Base-by-base conservation (phyloP, 805 yeast species). In the Tetrapisispora namnaoensis region DNA sequence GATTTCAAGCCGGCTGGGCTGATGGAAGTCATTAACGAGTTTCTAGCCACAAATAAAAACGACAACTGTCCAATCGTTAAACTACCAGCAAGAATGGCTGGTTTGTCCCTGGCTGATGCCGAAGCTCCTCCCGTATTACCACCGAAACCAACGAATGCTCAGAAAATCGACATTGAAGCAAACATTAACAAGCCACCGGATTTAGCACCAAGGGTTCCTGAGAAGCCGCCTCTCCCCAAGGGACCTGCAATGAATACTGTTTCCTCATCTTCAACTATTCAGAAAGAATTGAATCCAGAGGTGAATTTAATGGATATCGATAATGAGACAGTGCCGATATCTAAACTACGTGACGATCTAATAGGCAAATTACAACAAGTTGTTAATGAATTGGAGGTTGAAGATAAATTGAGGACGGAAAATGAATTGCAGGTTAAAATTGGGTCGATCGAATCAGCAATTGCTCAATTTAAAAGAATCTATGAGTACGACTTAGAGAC, bases 381-480 rank as follows among this genome's bases (percentile, higher is more conserved):
- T 2, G n/a, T 61, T 11, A 51, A 47, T 17, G 41, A 50, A 35
- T 36, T 61, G 27, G 42, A 49, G 8, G 28, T 28, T 16, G 34
- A 42, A 20, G 62, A 57, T 42, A 39, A 30, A 38, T 21, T 32
- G 13, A 21, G 10, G 7, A 22, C 32, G 30, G 18, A 22, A 24
- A 22, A 13, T 22, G 42, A 39, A 14, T 22, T 16, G 24, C 6
- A 5, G 14, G 3, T 5, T 14, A 39, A 39, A 22, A 16, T 39
- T 9, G 16, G 4, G 2, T 42, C 59, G 18, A 60, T 74, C 32
- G 56, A 59, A 32, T 57, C 62, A 18, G 69, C 75, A 1, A 52
- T 66, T 32, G 59, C 56, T n/a, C 69, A 70, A 52, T 68, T 74
- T 44, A 63, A 64, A 44, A 53, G 58, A 27, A 65, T 72, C 14